Percentiles rank a stretch among this genome's conserved stretches.
Evolutionary conservation across 2,329 filamentous ascomycete species (phyloP).

Genomic region (Colletotrichum horii): DNA sequence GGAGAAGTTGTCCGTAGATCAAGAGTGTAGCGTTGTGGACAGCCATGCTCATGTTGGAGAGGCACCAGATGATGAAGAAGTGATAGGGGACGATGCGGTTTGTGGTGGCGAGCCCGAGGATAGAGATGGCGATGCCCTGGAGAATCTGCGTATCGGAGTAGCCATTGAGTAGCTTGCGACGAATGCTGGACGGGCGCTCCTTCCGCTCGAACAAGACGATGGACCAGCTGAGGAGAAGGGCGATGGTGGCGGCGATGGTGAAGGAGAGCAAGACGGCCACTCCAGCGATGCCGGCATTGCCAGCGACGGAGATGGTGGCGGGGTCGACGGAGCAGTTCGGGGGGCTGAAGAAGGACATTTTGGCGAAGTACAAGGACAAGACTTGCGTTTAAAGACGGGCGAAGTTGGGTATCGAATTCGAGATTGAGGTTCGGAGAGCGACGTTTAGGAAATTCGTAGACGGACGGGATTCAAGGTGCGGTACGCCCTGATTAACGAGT

Average conservation of each 20-base stretch:
- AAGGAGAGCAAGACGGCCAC: constrained; percentile 68
- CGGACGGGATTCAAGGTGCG: not conserved
- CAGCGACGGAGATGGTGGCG: constrained; percentile 44
- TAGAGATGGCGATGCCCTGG: constrained; percentile 72
- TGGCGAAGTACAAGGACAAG: no score
- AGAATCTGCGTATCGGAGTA: constrained; percentile 74
- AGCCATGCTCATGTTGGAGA: constrained; percentile 67
- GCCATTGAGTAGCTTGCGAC: constrained; percentile 67
- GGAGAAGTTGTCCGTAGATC: constrained; percentile 70
- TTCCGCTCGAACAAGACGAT: constrained; percentile 62
- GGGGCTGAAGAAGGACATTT: not conserved
- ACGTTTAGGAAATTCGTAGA: not conserved
- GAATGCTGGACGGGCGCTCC: constrained; percentile 54
- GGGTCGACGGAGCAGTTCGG: not conserved
- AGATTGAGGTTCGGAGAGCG: not conserved
- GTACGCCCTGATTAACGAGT: not conserved
- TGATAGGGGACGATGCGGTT: constrained; percentile 67
- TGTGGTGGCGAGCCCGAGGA: constrained; percentile 65
- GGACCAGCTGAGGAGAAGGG: constrained; percentile 58
- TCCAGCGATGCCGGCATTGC: constrained; percentile 64
- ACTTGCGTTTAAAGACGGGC: not conserved
- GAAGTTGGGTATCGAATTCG: not conserved
- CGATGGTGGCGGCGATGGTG: constrained; percentile 65
- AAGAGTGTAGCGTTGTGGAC: constrained; percentile 70
- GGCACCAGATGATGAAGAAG: constrained; percentile 75